Conservation (phyloP, 352 stramenopile species). For the Pythium diclinum region DNA sequence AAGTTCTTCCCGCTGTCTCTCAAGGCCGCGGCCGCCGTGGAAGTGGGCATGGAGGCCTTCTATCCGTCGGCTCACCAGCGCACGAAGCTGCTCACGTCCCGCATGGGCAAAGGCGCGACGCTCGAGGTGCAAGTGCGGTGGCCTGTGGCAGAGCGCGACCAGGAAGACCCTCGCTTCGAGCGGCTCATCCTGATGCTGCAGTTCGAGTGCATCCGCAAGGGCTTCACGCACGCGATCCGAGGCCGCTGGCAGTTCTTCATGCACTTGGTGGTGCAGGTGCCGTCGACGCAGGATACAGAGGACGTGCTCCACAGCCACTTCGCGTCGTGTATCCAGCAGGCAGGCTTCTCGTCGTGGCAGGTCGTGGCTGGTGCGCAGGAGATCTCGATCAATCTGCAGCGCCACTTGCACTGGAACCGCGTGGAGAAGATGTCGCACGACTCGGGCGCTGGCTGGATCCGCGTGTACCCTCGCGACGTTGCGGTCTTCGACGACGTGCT, state of each 20-base stretch:
- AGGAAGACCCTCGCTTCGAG: constrained; percentile 87
- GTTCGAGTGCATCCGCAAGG: constrained; percentile 77
- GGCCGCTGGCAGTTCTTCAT: constrained; percentile 85
- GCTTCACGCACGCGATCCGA: constrained; percentile 65
- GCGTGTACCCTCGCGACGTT: constrained; percentile 80
- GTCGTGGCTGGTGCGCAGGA: constrained; percentile 82
- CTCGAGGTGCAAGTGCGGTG: constrained; percentile 84
- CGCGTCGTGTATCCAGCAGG: constrained; percentile 74
- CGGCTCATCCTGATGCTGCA: constrained; percentile 85
- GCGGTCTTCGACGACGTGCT: constrained; percentile 75
- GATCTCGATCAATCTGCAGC: constrained; percentile 84
- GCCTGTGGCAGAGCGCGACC: constrained; percentile 82
- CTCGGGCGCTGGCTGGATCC: constrained; percentile 80
- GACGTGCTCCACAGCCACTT: constrained; percentile 64
- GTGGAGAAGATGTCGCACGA: constrained; percentile 88
- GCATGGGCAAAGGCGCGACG: constrained; percentile 81
- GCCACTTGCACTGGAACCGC: constrained; percentile 86
- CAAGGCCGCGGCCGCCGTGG: constrained; percentile 77
- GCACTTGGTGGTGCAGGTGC: constrained; percentile 78
- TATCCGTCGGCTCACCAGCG: constrained; percentile 82
- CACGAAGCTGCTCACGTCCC: constrained; percentile 73
- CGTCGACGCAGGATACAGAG: constrained; percentile 42
- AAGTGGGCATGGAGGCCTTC: constrained; percentile 85
- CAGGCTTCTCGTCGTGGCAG: constrained; percentile 83
- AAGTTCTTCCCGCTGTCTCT: constrained; percentile 78